These are phyloP conservation scores for Lolium rigidum DNA, from an alignment of 176 grass and related monocot genomes.

Conservation along the genomic window DNA sequence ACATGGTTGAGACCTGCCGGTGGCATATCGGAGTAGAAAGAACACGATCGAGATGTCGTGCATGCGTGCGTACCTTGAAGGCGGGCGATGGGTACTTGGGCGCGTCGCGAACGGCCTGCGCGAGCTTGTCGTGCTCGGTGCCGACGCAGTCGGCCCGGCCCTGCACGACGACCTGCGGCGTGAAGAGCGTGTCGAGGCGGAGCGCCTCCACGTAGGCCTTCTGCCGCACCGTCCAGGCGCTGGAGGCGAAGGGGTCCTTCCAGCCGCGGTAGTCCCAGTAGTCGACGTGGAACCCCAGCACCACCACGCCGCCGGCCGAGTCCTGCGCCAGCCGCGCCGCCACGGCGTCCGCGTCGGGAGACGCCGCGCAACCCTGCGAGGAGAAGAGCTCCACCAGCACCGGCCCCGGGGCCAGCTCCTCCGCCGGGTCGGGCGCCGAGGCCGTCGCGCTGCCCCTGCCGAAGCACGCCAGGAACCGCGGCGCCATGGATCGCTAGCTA, in stretches of 20 bases:
- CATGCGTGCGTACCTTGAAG: conserved; percentile 65
- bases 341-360: conserved; percentile 78
- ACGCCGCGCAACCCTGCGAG: conserved; percentile 80
- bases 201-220: conserved; percentile 93
- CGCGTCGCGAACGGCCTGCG: conserved; percentile 57
- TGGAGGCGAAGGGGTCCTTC: conserved; percentile 88
- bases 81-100: conserved; percentile 63
- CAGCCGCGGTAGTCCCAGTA: conserved; percentile 93
- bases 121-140: conserved; percentile 71
- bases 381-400: conserved; percentile 94
- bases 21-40: neutral
- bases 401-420: conserved; percentile 44
- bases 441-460: conserved; percentile 46
- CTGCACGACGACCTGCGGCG: conserved; percentile 84
- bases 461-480: conserved; percentile 72
- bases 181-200: conserved; percentile 90
- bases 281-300: conserved; percentile 94
- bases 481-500: conserved; percentile 55
- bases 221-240: conserved; percentile 91
- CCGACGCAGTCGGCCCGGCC: conserved; percentile 83
- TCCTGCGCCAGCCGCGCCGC: conserved; percentile 61
- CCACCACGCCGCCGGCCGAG: conserved; percentile 44
- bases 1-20: neutral
- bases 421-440: conserved; percentile 39
- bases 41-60: too few relatives aligned